Evolutionary conservation across 2,329 filamentous ascomycete genomes (phyloP), one percentile per base, ranked within the genome.

Genomic region (Aspergillus viridinutans): DNA sequence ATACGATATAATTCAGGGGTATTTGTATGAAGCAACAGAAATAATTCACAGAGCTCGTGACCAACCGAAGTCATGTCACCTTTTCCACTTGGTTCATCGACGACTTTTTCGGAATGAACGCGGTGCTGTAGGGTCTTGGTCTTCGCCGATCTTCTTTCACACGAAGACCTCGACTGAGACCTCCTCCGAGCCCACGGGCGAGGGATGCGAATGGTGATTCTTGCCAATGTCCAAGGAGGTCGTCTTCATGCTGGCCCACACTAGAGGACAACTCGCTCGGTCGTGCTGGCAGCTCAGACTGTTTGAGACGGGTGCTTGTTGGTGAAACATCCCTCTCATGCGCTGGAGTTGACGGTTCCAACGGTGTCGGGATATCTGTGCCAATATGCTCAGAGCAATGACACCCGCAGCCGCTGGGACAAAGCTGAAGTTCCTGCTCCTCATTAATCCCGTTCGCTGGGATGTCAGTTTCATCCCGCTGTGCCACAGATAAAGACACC

Each of bases 351-450:
- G 61, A 49, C 4, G 66, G 53, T 45, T 63, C 63, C 58, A 56
- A 62, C 1, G 73, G 71, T 43, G 69, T 69, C 20, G 72, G 66
- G 4, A 76, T 66, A 4, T 73, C 54, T 14, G 73, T 61, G 32
- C 62, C 62, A 5, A 69, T 57, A 49, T 78, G 70, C 20, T 77
- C 71, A 3, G 75, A 70, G 61, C 78, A 81, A 55, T 66, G 68
- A 54, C 78, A 81, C 51, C 77, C 78, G 62, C 78, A 81, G n/a
- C 77, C 78, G 12, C 71, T 76, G 6, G 78, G 74, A 55, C 78
- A 81, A 45, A 68, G 62, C 21, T 66, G 67, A 2, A 67, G 61
- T n/a, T 63, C 58, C 12, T 60, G 56, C 21, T 63, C 57, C 49
- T 56, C 47, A 48, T 54, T 58, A 48, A 49, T 40, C 4, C 47